These are phyloP conservation scores for Scalesia atractyloides DNA, from an alignment of 129 eudicot genomes.

Conservation along the genomic window DNA sequence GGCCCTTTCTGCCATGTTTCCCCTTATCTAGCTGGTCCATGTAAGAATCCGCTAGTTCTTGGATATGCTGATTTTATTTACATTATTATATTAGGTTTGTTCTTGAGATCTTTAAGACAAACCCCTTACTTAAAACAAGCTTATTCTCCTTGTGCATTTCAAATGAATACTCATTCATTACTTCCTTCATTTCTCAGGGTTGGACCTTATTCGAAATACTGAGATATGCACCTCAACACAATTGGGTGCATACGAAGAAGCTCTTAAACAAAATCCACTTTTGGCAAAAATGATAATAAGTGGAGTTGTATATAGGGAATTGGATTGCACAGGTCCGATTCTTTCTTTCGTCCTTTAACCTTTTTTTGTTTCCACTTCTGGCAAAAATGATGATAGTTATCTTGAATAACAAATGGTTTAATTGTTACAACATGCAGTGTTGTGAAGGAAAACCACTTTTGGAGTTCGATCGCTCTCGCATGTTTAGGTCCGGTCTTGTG, in stretches of 20 bases:
- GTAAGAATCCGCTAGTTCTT: background rate
- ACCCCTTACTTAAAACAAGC: background rate
- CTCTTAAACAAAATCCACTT: slow-evolving; percentile 78
- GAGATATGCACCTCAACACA: slow-evolving; percentile 89
- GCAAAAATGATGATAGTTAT: background rate
- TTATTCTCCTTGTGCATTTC: background rate
- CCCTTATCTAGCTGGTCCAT: too few species aligned
- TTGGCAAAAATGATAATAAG: slow-evolving; percentile 85
- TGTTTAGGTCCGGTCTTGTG: slow-evolving; percentile 83
- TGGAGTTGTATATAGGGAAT: slow-evolving; percentile 90
- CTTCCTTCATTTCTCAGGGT: slow-evolving; percentile 45
- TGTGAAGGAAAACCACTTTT: slow-evolving; percentile 84
- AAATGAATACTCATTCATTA: slow-evolving; percentile 8
- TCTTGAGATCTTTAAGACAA: background rate
- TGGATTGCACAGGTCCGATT: slow-evolving; percentile 82
- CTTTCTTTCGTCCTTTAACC: background rate
- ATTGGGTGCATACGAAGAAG: slow-evolving; percentile 92
- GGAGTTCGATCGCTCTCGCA: slow-evolving; percentile 79
- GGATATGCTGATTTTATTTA: background rate
- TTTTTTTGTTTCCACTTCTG: background rate
- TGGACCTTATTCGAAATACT: slow-evolving; percentile 84
- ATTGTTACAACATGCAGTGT: slow-evolving; percentile 47
- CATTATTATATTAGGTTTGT: background rate
- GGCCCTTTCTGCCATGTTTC: too few species aligned
- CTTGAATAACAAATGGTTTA: background rate